Evolutionary conservation across 768 basidiomycete species (phyloP).

Genomic region (Tulasnella sp.): DNA sequence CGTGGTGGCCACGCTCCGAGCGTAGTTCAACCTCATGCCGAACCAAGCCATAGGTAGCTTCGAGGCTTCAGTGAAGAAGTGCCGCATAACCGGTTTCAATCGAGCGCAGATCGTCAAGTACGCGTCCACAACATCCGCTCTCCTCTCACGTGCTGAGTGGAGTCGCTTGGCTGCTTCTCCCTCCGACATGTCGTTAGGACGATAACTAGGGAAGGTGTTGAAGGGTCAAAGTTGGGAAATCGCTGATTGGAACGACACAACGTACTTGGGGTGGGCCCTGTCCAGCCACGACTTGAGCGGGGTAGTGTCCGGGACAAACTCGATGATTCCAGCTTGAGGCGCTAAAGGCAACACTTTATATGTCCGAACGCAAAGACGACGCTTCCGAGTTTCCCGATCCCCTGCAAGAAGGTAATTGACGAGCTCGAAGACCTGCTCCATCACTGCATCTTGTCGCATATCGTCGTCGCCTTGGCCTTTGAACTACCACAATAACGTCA

Average conservation of each 20-base stretch:
- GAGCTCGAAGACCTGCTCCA: constrained; percentile 95
- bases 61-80: constrained; percentile 89
- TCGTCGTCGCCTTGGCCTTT: constrained; percentile 91
- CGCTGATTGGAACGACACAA: neutral
- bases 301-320: constrained; percentile 80
- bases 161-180: constrained; percentile 39
- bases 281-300: constrained; percentile 62
- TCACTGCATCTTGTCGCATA: constrained; percentile 93
- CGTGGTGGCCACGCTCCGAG: constrained; percentile 86
- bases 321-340: constrained; percentile 74
- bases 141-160: constrained; percentile 34
- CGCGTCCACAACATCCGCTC: constrained; percentile 31
- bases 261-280: constrained; percentile 60
- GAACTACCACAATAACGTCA: constrained; percentile 51
- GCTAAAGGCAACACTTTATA: constrained; percentile 90
- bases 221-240: neutral
- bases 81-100: constrained; percentile 85
- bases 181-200: constrained; percentile 51
- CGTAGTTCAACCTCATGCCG: constrained; percentile 81
- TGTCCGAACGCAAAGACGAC: constrained; percentile 68
- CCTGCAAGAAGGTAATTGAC: constrained; percentile 71
- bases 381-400: constrained; percentile 72
- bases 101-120: constrained; percentile 44
- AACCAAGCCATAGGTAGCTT: constrained; percentile 91
- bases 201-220: constrained; percentile 51